Evolutionary conservation across 768 basidiomycete genomes (phyloP).

Genomic region (Podaxis sp.): DNA sequence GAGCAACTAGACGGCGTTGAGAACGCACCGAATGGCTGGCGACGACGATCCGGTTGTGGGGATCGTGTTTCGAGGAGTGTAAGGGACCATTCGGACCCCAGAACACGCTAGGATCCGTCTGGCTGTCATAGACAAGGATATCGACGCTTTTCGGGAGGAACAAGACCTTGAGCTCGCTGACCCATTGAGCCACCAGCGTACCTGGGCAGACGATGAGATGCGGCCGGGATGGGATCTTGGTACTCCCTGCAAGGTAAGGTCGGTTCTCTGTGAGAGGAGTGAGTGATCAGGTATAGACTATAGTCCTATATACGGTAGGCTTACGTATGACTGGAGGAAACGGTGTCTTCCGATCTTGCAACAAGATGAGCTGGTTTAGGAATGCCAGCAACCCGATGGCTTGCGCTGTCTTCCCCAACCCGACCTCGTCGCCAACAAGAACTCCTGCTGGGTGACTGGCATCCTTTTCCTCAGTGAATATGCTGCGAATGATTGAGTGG

Average conservation of each 20-base stretch:
- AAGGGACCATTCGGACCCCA: background rate
- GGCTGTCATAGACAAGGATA: slow-evolving; percentile 24
- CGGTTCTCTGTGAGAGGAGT: background rate
- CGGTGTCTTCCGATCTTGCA: background rate
- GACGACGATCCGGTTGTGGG: background rate
- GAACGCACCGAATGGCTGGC: background rate
- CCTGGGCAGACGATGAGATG: slow-evolving; percentile 15
- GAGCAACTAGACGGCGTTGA: no score
- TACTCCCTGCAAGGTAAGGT: background rate
- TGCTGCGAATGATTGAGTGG: background rate
- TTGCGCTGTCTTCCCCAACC: background rate
- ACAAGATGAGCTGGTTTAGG: background rate
- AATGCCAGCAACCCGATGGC: background rate
- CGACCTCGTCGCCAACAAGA: background rate
- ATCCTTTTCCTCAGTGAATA: background rate
- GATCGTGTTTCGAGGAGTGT: background rate
- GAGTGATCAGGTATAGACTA: background rate
- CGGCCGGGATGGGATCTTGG: background rate
- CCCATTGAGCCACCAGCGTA: slow-evolving; percentile 24
- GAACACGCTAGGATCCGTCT: background rate
- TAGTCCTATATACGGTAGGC: background rate
- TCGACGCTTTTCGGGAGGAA: slow-evolving; percentile 19
- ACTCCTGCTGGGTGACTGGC: background rate
- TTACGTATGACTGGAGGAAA: background rate
- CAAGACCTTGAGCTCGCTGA: slow-evolving; percentile 17